Percentiles rank a stretch among this genome's conserved stretches.
phyloP scores from a whole-genome alignment of 2,329 filamentous ascomycete species.

The Phyllachora maydis region DNA sequence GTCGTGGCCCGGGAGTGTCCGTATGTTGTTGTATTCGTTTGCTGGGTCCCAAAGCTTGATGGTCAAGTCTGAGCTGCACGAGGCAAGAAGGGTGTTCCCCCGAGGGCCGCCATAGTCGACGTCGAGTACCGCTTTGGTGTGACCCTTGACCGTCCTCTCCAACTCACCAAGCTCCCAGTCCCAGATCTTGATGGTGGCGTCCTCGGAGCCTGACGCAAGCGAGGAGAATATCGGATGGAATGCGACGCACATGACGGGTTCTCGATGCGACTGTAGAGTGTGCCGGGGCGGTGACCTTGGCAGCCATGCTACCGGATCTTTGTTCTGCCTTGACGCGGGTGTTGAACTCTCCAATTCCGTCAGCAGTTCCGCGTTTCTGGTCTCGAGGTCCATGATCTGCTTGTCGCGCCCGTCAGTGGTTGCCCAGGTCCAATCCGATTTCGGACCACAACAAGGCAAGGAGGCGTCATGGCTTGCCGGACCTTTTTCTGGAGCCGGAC shows the following conservation, averaged over 20 bases:
- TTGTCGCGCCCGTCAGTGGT: no score
- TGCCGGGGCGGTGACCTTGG: conserved; percentile 68
- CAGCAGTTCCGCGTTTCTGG: conserved; percentile 51
- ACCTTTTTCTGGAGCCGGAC: conserved; percentile 93
- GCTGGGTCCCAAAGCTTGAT: conserved; percentile 91
- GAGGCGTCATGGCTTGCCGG: conserved; percentile 1
- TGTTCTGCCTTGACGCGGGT: conserved; percentile 53
- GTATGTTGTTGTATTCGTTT: conserved; percentile 88
- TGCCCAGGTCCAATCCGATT: no score
- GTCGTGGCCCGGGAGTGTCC: conserved; percentile 77
- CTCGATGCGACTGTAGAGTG: conserved; percentile 63
- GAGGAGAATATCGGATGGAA: conserved; percentile 88
- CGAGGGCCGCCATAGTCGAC: conserved; percentile 78
- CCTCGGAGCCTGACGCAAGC: conserved; percentile 76
- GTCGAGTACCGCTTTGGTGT: conserved; percentile 74
- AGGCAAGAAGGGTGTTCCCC: conserved; percentile 57
- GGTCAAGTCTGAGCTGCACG: conserved; percentile 72
- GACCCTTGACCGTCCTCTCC: conserved; percentile 77
- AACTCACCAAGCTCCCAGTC: conserved; percentile 89
- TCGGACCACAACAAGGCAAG: no score
- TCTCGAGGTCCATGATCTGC: conserved; percentile 86
- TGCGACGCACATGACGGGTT: conserved; percentile 67
- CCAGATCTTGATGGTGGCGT: conserved; percentile 92
- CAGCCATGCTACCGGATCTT: conserved; percentile 73
- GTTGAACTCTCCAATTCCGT: conserved; percentile 70